Conservation (phyloP, 1,284 basidiomycete species). For the Meripilus lineatus region DNA sequence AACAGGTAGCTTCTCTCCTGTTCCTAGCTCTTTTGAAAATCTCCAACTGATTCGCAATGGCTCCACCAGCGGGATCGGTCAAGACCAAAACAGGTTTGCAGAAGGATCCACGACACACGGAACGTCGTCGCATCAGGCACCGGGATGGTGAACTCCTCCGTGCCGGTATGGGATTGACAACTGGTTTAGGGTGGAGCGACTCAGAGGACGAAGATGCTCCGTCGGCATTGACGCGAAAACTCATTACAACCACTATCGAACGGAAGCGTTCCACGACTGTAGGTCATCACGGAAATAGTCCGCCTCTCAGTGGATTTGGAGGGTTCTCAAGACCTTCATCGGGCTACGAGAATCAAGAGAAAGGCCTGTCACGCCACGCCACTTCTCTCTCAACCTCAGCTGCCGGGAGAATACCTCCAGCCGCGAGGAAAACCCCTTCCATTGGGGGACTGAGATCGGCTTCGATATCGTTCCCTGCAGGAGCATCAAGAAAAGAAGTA, state of each 20-base stretch:
- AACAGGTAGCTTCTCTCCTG: constrained; percentile 16
- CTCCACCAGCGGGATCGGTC: constrained; percentile 28
- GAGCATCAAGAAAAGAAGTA: no score
- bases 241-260: constrained; percentile 55
- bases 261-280: constrained; percentile 33
- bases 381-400: no score
- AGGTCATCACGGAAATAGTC: background rate
- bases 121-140: constrained; percentile 56
- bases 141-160: constrained; percentile 60
- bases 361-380: no score
- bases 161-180: constrained; percentile 74
- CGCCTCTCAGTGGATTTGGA: background rate
- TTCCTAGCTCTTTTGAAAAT: no score
- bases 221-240: constrained; percentile 61
- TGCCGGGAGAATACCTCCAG: no score
- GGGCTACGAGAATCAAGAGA: no score
- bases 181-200: constrained; percentile 79
- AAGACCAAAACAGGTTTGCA: constrained; percentile 44
- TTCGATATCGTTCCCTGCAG: no score
- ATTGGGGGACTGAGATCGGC: no score
- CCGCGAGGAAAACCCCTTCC: no score
- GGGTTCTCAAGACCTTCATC: no score
- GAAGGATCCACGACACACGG: constrained; percentile 64
- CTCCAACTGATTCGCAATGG: no score
- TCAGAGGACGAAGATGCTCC: constrained; percentile 82